These are phyloP conservation scores for Spathaspora arborariae DNA, from an alignment of 805 yeast genomes.

Conservation along the genomic window DNA sequence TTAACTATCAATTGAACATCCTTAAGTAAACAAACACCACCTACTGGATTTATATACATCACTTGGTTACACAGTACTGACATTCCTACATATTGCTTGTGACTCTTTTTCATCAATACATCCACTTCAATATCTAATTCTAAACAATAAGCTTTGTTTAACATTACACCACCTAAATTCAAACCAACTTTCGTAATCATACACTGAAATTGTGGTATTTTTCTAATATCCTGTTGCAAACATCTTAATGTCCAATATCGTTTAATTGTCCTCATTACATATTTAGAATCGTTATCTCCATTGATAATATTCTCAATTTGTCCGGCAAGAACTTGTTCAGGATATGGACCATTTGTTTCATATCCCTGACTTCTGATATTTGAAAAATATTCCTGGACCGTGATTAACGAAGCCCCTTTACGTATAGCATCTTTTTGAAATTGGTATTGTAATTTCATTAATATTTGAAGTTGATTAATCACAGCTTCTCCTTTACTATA, in stretches of 20 bases:
- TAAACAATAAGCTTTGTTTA: conserved; percentile 45
- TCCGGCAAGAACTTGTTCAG: conserved; percentile 10
- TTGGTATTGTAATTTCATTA: conserved; percentile 15
- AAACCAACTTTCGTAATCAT: conserved; percentile 33
- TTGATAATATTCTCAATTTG: conserved; percentile 13
- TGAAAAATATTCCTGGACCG: conserved; percentile 12
- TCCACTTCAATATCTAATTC: conserved; percentile 47
- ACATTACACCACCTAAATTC: conserved; percentile 12
- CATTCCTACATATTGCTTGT: conserved; percentile 35
- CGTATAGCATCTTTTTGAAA: conserved; percentile 12
- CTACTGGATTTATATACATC: conserved; percentile 36
- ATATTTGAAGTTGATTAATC: conserved; percentile 37
- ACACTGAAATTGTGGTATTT: conserved; percentile 27
- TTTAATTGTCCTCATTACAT: conserved; percentile 12
- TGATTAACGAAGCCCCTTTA: neutral
- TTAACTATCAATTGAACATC: conserved; percentile 5
- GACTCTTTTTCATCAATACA: conserved; percentile 14
- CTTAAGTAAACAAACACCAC: conserved; percentile 37
- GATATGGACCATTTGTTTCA: conserved; percentile 30
- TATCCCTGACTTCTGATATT: conserved; percentile 32
- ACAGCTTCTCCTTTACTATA: conserved; percentile 21
- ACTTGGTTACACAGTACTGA: conserved; percentile 43
- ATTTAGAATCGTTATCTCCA: conserved; percentile 11
- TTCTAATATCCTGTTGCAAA: conserved; percentile 10
- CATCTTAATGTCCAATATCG: conserved; percentile 23